Evolutionary conservation across 2,329 filamentous ascomycete species (phyloP).

Genomic region (Hypoxylon rubiginosum): DNA sequence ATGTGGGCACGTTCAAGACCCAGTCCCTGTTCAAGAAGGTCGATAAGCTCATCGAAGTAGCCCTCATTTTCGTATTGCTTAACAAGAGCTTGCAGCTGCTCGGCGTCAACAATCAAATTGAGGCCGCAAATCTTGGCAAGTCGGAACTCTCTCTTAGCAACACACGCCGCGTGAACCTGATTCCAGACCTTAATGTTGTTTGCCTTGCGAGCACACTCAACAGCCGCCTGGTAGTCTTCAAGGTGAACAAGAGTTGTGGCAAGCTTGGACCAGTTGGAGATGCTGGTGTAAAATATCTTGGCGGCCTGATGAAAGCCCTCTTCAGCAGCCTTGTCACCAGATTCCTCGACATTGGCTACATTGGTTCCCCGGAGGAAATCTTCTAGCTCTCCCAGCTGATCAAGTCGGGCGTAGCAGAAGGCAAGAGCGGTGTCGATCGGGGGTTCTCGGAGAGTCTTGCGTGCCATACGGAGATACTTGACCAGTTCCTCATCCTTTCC

Average conservation of each 20-base stretch:
- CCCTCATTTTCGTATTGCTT: constrained; percentile 97
- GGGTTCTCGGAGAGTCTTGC: constrained; percentile 95
- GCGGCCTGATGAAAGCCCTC: constrained; percentile 95
- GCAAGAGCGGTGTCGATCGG: constrained; percentile 93
- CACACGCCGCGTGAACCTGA: constrained; percentile 96
- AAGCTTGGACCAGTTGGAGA: constrained; percentile 99
- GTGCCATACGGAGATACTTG: constrained; percentile 96
- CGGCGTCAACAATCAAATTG: constrained; percentile 96
- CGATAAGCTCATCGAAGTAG: constrained; percentile 98
- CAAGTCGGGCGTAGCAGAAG: constrained; percentile 91
- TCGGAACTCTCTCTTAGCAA: constrained; percentile 98
- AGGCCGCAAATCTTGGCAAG: constrained; percentile 98
- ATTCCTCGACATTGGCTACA: constrained; percentile 95
- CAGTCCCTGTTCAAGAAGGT: constrained; percentile 92
- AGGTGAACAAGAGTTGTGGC: constrained; percentile 98
- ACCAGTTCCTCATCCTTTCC: constrained; percentile 98
- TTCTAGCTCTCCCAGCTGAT: constrained; percentile 92
- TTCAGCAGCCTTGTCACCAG: constrained; percentile 96
- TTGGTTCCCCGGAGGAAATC: constrained; percentile 95
- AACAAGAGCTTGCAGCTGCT: constrained; percentile 92
- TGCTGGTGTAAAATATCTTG: constrained; percentile 98
- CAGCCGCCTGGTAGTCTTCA: constrained; percentile 95
- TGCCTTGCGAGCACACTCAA: constrained; percentile 97
- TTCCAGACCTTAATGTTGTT: constrained; percentile 99
- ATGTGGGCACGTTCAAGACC: constrained; percentile 93